A percentile compares a stretch with the other conserved stretches of the same genome.
These are phyloP conservation scores for Dissophora ornata DNA, from an alignment of 192 early-diverging fungal genomes.

Conservation along the genomic window DNA sequence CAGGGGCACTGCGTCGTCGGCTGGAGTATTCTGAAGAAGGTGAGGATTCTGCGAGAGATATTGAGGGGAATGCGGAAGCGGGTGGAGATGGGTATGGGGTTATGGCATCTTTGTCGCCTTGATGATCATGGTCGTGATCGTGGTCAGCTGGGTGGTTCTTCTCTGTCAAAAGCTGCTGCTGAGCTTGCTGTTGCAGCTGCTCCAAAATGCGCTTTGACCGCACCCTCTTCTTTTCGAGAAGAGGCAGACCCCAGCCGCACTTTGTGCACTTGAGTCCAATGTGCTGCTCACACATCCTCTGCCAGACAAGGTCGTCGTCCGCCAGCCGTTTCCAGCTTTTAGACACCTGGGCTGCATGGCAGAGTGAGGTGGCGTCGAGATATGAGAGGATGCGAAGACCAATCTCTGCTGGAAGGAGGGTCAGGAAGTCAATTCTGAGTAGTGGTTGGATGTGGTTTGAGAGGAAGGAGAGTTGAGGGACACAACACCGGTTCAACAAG, in stretches of 20 bases:
- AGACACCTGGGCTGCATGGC: slow-evolving; percentile 89
- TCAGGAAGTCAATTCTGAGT: slow-evolving; percentile 87
- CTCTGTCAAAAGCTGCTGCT: no score
- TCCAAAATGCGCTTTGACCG: slow-evolving; percentile 49
- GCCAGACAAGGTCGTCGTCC: slow-evolving; percentile 95
- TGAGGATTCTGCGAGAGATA: background rate
- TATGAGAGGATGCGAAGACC: slow-evolving; percentile 86
- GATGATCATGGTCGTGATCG: no score
- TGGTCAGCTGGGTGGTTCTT: no score
- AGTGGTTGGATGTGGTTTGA: slow-evolving; percentile 75
- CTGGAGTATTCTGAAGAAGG: slow-evolving; percentile 6
- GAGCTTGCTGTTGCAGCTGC: slow-evolving; percentile 22
- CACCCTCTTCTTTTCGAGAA: slow-evolving; percentile 74
- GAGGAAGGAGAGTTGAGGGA: slow-evolving; percentile 88
- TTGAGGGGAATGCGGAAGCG: slow-evolving; percentile 3
- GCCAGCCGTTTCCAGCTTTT: slow-evolving; percentile 82
- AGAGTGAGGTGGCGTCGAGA: slow-evolving; percentile 91
- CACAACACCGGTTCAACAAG: slow-evolving; percentile 82
- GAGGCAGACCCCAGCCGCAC: slow-evolving; percentile 97
- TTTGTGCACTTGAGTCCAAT: slow-evolving; percentile 95
- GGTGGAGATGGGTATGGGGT: slow-evolving; percentile 22
- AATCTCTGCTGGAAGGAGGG: slow-evolving; percentile 79
- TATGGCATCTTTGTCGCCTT: no score
- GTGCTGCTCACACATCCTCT: slow-evolving; percentile 97
- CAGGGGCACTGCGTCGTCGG: slow-evolving; percentile 19